Base-by-base conservation (phyloP, 805 yeast genomes). In the Pichia exigua region DNA sequence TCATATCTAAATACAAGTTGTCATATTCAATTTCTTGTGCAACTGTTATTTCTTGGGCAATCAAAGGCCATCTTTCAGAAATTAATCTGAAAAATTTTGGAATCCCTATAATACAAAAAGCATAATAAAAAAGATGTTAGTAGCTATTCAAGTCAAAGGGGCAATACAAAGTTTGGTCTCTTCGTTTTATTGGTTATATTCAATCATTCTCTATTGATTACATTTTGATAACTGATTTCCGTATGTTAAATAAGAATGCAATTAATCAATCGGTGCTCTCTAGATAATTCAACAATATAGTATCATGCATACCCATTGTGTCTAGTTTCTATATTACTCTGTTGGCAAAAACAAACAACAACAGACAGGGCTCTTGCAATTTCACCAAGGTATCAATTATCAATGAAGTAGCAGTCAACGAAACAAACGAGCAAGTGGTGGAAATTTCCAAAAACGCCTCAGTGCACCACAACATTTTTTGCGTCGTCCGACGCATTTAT, bases 51-150 rank as follows among this genome's bases (percentile, higher is more conserved):
- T 82, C 73, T 68, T 90, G 96, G 12, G 95, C 84, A 58, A 91
- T 90, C 75, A 86, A 75, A 32, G 99, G 99, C 97, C 98, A 94
- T 82, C 99, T 82, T 73, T 94, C 98, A 46, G 97, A 89, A 73
- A 94, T 90, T 74, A 88, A 92, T 71, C 97, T 82, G 69, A 89
- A 94, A 67, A 92, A 94, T 65, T 94, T 94, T 51, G 99, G 99
- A 65, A 94, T 92, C 76, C 98, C 98, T 86, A 75, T 73, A 44
- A 5, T 20, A 42, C 17, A 39, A 12, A 28, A 24, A 35, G n/a
- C n/a, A 44, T 17, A 43, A 35, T 4, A 18, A 15, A 12, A 9
- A n/a, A 26, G 17, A 41, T 38, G 41, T 48, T 27, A 45, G 38
- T 45, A 42, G 9, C 3, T 13, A 42, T 22, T 27, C 45, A 11